Evolutionary conservation across 306 rosid genomes (phyloP).

Genomic region (Betula pendula): DNA sequence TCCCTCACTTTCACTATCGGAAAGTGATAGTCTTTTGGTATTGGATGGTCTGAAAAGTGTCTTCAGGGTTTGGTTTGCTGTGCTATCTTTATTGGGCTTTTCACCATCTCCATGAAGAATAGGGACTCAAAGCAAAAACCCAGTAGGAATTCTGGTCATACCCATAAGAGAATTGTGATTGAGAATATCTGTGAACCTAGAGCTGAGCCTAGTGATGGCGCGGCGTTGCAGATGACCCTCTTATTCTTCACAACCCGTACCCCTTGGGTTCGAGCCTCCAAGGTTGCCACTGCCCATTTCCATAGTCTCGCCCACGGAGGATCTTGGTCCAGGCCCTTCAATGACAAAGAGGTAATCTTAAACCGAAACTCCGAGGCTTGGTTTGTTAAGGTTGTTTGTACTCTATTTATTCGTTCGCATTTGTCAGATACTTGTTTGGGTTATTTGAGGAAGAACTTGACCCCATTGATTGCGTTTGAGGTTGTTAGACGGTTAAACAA

Average conservation of each 20-base stretch:
- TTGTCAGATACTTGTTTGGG: constrained; percentile 44
- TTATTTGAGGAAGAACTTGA: constrained; percentile 52
- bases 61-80: neutral
- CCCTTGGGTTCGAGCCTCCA: constrained; percentile 55
- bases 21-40: neutral
- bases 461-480: constrained; percentile 63
- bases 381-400: constrained; percentile 72
- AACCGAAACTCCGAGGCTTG: constrained; percentile 56
- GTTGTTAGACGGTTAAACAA: constrained; percentile 63
- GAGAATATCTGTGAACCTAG: constrained; percentile 46
- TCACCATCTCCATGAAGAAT: constrained; percentile 33
- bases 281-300: constrained; percentile 47
- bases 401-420: constrained; percentile 58
- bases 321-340: constrained; percentile 31
- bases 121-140: constrained; percentile 28
- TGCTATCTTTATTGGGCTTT: constrained; percentile 7
- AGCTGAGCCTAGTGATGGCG: constrained; percentile 49
- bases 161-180: constrained; percentile 37
- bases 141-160: constrained; percentile 15
- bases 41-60: neutral
- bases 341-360: constrained; percentile 39
- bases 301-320: constrained; percentile 41
- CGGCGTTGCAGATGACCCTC: constrained; percentile 57
- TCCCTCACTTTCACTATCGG: neutral
- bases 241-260: constrained; percentile 52